Conservation (phyloP, 257 asterid species). For the Solanum commersonii region DNA sequence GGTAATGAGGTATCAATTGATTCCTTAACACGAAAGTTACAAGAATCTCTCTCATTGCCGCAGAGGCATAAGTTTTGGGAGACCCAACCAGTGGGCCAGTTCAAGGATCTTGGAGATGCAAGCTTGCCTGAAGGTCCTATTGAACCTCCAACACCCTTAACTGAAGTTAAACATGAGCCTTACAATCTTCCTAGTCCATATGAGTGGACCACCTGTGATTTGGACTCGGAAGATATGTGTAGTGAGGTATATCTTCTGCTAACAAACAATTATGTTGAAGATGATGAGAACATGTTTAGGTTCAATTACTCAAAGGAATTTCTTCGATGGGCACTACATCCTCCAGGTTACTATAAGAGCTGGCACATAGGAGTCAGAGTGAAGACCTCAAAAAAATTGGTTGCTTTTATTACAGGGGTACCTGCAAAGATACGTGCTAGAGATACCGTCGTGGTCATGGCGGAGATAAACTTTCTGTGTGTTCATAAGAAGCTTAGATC, state of each 20-base stretch:
- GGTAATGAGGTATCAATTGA: constrained; percentile 11
- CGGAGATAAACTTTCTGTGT: constrained; percentile 21
- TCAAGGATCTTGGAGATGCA: constrained; percentile 19
- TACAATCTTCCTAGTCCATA: constrained; percentile 19
- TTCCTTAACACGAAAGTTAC: constrained; percentile 11
- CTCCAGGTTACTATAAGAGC: constrained; percentile 22
- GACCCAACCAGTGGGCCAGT: constrained; percentile 27
- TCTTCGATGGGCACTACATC: constrained; percentile 22
- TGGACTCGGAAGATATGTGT: constrained; percentile 18
- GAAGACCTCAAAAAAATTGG: constrained; percentile 20
- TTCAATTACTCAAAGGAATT: constrained; percentile 24
- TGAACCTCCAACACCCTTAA: constrained; percentile 15
- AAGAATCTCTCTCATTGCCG: constrained; percentile 16
- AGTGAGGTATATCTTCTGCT: constrained; percentile 18
- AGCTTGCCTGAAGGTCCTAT: constrained; percentile 23
- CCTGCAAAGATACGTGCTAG: constrained; percentile 19
- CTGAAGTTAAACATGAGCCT: constrained; percentile 21
- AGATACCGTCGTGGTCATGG: constrained; percentile 8
- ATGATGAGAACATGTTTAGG: constrained; percentile 29
- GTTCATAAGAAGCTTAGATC: constrained; percentile 25
- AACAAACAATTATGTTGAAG: constrained; percentile 17
- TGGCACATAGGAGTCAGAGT: constrained; percentile 28
- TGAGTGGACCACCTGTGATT: constrained; percentile 26
- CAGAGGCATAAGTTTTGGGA: constrained; percentile 27
- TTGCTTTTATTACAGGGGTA: constrained; percentile 22